Percentiles rank a stretch among this genome's conserved stretches.
Conservation (phyloP, 441 rosid species). For the Arabidopsis hybrid region DNA sequence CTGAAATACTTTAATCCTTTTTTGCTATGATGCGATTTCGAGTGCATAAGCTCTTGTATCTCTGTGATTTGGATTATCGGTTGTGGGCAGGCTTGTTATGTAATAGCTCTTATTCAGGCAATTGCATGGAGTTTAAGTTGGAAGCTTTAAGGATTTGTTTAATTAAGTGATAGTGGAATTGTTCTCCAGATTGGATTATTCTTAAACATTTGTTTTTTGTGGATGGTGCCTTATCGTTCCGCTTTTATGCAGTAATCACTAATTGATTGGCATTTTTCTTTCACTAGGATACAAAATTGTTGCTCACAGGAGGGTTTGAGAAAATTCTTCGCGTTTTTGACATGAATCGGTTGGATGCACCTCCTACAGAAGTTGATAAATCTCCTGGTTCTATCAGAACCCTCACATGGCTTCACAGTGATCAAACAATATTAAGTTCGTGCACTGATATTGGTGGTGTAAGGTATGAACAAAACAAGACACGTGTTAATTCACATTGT, state of each 20-base stretch:
- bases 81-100: background rate
- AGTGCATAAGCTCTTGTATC: background rate
- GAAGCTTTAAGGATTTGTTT: background rate
- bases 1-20: background rate
- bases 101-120: background rate
- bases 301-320: constrained; percentile 94
- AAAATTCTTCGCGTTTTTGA: constrained; percentile 89
- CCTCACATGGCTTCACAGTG: constrained; percentile 95
- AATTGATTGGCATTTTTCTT: constrained; percentile 1
- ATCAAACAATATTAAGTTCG: constrained; percentile 91
- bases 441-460: constrained; percentile 93
- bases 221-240: background rate
- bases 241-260: background rate
- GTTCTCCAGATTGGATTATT: background rate
- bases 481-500: background rate
- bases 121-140: background rate
- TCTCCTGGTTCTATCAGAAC: constrained; percentile 94
- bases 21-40: background rate
- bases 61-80: background rate
- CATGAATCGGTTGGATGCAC: constrained; percentile 85
- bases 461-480: constrained; percentile 55
- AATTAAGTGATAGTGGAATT: background rate
- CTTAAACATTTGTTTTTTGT: background rate
- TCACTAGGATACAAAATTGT: constrained; percentile 74
- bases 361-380: constrained; percentile 81